These are phyloP conservation scores for Rhizomucor pusillus DNA, from an alignment of 371 early-diverging fungal genomes.

Conservation along the genomic window DNA sequence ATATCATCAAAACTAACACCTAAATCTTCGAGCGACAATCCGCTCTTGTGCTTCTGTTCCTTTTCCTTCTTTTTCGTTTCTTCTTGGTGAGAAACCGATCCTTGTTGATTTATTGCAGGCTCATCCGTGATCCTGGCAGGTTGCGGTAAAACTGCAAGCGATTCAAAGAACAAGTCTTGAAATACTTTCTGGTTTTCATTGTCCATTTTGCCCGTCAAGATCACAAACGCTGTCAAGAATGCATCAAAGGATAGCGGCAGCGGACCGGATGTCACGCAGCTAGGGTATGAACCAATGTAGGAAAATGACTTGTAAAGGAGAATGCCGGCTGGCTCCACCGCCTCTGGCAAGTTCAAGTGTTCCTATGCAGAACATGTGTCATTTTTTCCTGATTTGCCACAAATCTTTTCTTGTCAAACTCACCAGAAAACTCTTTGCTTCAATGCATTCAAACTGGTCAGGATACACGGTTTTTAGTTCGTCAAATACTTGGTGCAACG, in stretches of 20 bases:
- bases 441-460: slow-evolving; percentile 41
- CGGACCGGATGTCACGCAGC: slow-evolving; percentile 13
- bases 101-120: slow-evolving; percentile 8
- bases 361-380: slow-evolving; percentile 18
- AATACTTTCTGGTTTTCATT: slow-evolving; percentile 23
- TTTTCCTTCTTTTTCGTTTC: neutral
- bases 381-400: neutral
- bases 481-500: slow-evolving; percentile 29
- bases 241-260: slow-evolving; percentile 28
- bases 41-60: slow-evolving; percentile 11
- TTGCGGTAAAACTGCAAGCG: slow-evolving; percentile 29
- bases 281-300: slow-evolving; percentile 41
- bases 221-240: slow-evolving; percentile 41
- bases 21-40: slow-evolving; percentile 31
- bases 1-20: slow-evolving; percentile 40
- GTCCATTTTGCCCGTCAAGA: slow-evolving; percentile 34
- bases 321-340: slow-evolving; percentile 36
- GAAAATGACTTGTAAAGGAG: slow-evolving; percentile 48
- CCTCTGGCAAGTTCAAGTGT: slow-evolving; percentile 31
- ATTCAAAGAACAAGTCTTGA: slow-evolving; percentile 43
- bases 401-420: neutral
- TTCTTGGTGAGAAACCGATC: neutral
- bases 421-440: slow-evolving; percentile 45
- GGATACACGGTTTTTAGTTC: slow-evolving; percentile 28
- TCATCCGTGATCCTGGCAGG: too few species aligned